phyloP scores from a whole-genome alignment of 345 rosid species.

The Gossypium bickii region DNA sequence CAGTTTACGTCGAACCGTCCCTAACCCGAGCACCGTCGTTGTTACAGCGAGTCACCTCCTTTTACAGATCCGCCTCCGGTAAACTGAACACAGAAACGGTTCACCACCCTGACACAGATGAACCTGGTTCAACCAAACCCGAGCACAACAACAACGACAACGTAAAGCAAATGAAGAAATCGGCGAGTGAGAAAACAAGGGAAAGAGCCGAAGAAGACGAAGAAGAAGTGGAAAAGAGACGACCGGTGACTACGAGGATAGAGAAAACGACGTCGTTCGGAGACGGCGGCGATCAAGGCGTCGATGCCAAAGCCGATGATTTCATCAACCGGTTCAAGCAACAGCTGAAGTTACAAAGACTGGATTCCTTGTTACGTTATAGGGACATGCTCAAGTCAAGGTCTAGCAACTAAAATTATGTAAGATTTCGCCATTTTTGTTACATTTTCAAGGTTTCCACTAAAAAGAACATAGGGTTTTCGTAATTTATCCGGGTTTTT shows the following conservation, averaged over 20 bases:
- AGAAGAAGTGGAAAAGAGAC: conserved; percentile 16
- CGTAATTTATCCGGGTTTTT: neutral
- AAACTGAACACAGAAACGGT: conserved; percentile 3
- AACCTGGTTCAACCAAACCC: conserved; percentile 28
- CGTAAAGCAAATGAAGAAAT: conserved; percentile 47
- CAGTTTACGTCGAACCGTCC: neutral
- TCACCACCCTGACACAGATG: neutral
- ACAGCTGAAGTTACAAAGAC: conserved; percentile 19
- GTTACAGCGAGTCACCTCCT: conserved; percentile 17
- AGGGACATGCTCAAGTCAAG: conserved; percentile 12
- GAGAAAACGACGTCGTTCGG: conserved; percentile 4
- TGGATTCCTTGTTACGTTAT: conserved; percentile 18
- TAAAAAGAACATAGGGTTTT: neutral
- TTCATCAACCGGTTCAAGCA: conserved; percentile 13
- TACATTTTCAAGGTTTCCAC: neutral
- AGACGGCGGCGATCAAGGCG: conserved; percentile 4
- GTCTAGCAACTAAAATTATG: neutral
- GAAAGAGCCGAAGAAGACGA: conserved; percentile 4
- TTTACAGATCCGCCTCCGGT: conserved; percentile 10
- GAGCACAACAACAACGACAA: conserved; percentile 19
- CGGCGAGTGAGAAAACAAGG: conserved; percentile 53
- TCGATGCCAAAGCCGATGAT: conserved; percentile 15
- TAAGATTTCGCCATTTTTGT: neutral
- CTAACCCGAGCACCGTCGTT: conserved; percentile 15
- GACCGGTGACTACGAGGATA: conserved; percentile 7